Evolutionary conservation across 345 rosid species (phyloP).

Genomic region (Eutrema yunnanense): DNA sequence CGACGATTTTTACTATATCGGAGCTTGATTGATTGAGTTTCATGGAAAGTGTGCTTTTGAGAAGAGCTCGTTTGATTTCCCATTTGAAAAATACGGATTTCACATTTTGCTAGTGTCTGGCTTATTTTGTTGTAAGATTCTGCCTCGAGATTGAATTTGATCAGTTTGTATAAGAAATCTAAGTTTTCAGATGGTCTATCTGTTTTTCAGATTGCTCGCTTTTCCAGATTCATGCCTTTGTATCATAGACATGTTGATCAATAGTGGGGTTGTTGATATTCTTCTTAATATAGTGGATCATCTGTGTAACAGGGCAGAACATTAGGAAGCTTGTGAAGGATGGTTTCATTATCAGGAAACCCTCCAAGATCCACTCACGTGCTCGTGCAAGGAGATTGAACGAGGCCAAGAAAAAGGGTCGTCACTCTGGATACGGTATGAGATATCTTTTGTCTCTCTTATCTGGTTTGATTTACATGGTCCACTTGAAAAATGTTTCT

Average conservation of each 20-base stretch:
- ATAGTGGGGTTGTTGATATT: background rate
- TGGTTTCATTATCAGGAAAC: constrained; percentile 70
- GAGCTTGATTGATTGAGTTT: background rate
- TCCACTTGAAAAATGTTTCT: background rate
- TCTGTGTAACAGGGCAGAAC: constrained; percentile 49
- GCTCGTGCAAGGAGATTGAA: constrained; percentile 69
- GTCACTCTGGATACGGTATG: constrained; percentile 71
- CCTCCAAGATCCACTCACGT: constrained; percentile 76
- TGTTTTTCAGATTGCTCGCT: too few species aligned
- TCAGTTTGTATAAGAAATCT: too few species aligned
- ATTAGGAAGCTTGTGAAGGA: constrained; percentile 74
- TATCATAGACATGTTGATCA: background rate
- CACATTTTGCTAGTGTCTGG: too few species aligned
- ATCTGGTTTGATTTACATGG: background rate
- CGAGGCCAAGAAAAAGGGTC: constrained; percentile 73
- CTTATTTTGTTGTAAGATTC: too few species aligned
- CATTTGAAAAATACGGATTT: too few species aligned
- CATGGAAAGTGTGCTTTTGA: background rate
- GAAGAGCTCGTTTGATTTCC: too few species aligned
- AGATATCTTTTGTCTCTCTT: background rate
- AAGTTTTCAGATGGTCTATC: too few species aligned
- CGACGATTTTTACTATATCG: background rate
- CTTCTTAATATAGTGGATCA: background rate
- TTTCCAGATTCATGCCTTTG: too few species aligned
- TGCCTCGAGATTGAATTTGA: too few species aligned